Evolutionary conservation across 2,329 filamentous ascomycete species (phyloP).

Genomic region (Phaeophleospora eucalypticola): DNA sequence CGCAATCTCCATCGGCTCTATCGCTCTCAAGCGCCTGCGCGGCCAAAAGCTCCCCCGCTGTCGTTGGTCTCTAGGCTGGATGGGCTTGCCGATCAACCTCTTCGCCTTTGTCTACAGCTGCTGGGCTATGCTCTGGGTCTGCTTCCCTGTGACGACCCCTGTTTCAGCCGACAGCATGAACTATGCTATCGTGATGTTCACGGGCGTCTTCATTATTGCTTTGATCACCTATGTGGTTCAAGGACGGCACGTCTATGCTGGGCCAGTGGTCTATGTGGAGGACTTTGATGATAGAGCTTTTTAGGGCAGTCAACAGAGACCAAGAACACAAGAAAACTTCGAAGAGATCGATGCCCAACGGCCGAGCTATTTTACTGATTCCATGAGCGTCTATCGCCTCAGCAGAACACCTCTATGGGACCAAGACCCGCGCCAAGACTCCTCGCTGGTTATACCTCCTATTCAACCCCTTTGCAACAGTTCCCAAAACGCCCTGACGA

Average conservation of each 20-base stretch:
- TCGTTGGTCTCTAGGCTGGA: constrained; percentile 24
- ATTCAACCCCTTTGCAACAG: no score
- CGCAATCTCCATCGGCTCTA: constrained; percentile 33
- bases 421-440: no score
- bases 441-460: no score
- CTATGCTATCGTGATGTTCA: constrained; percentile 25
- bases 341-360: no score
- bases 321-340: no score
- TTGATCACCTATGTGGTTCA: constrained; percentile 22
- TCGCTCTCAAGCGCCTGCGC: constrained; percentile 19
- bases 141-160: constrained; percentile 19
- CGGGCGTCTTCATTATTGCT: constrained; percentile 18
- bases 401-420: no score
- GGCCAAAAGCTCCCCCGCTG: constrained; percentile 21
- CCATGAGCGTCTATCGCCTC: no score
- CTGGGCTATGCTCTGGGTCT: constrained; percentile 22
- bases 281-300: background rate
- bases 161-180: constrained; percentile 20
- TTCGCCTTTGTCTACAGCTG: constrained; percentile 23
- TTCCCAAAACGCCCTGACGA: no score
- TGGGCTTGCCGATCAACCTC: constrained; percentile 25
- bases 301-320: background rate
- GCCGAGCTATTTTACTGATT: no score
- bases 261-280: constrained; percentile 20
- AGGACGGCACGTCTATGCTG: constrained; percentile 20